Evolutionary conservation across 2,329 filamentous ascomycete genomes (phyloP).

Genomic region (Grosmannia penicillata): DNA sequence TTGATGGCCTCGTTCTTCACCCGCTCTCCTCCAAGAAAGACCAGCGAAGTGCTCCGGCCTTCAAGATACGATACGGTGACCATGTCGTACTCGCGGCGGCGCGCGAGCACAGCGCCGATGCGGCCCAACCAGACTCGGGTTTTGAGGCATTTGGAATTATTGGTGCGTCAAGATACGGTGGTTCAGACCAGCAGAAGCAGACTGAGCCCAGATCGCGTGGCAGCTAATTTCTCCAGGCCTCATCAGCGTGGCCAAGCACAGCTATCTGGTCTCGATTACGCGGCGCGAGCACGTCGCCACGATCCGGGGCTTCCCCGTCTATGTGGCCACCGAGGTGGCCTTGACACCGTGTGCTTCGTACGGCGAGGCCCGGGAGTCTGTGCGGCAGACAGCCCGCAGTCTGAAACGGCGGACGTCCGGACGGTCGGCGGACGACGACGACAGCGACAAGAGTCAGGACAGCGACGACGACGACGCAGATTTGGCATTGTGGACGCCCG

Average conservation of each 20-base stretch:
- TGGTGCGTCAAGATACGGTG: conserved; percentile 26
- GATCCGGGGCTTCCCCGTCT: conserved; percentile 68
- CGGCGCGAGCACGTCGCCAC: conserved; percentile 79
- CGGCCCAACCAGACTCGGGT: conserved; percentile 27
- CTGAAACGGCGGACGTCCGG: conserved; percentile 22
- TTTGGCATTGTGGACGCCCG: too few relatives aligned
- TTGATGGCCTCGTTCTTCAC: conserved; percentile 72
- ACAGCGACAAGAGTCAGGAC: conserved; percentile 16
- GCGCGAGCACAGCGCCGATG: conserved; percentile 30
- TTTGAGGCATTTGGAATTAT: conserved; percentile 48
- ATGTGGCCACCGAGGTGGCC: conserved; percentile 75
- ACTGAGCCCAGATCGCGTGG: not conserved
- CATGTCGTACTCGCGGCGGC: conserved; percentile 27
- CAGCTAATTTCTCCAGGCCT: conserved; percentile 43
- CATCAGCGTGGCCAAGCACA: conserved; percentile 64
- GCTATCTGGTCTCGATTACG: conserved; percentile 78
- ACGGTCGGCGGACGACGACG: conserved; percentile 27
- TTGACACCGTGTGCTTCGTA: conserved; percentile 77
- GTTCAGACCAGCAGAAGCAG: not conserved
- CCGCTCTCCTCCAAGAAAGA: conserved; percentile 50
- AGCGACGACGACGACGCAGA: conserved; percentile 11
- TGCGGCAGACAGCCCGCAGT: conserved; percentile 41
- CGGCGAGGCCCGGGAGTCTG: conserved; percentile 56
- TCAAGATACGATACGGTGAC: conserved; percentile 58
- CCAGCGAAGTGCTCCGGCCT: conserved; percentile 33